phyloP scores from a whole-genome alignment of 768 basidiomycete species.

The Postia placenta region DNA sequence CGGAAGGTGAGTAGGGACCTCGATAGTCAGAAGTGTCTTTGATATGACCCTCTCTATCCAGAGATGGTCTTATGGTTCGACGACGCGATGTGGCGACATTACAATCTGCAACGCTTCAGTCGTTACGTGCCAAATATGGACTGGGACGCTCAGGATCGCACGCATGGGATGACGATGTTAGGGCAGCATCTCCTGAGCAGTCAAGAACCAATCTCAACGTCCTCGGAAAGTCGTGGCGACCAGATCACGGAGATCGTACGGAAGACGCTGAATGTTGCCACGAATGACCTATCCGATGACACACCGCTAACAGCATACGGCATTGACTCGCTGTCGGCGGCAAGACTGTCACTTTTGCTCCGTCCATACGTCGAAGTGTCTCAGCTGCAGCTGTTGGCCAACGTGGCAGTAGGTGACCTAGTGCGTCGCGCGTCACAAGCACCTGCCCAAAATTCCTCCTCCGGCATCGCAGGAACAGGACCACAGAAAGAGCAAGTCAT shows the following conservation, averaged over 20 bases:
- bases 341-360: slow-evolving; percentile 29
- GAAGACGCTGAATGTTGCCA: slow-evolving; percentile 24
- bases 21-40: too few species aligned
- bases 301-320: slow-evolving; percentile 38
- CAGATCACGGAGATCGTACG: slow-evolving; percentile 11
- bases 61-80: slow-evolving; percentile 25
- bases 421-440: neutral
- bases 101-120: slow-evolving; percentile 12
- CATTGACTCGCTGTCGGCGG: slow-evolving; percentile 36
- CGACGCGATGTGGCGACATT: slow-evolving; percentile 24
- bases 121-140: slow-evolving; percentile 29
- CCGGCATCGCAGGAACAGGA: neutral
- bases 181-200: slow-evolving; percentile 4
- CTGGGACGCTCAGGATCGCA: slow-evolving; percentile 17
- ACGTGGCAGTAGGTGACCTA: slow-evolving; percentile 26
- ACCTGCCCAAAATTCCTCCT: neutral
- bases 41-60: too few species aligned
- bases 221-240: neutral
- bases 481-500: neutral
- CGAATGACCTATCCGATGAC: slow-evolving; percentile 29
- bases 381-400: slow-evolving; percentile 32
- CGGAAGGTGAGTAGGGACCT: slow-evolving; percentile 7
- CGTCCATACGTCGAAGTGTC: slow-evolving; percentile 24
- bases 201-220: neutral
- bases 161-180: neutral